Conservation (phyloP, 2,329 filamentous ascomycete species). For the Xylariaceae sp. region DNA sequence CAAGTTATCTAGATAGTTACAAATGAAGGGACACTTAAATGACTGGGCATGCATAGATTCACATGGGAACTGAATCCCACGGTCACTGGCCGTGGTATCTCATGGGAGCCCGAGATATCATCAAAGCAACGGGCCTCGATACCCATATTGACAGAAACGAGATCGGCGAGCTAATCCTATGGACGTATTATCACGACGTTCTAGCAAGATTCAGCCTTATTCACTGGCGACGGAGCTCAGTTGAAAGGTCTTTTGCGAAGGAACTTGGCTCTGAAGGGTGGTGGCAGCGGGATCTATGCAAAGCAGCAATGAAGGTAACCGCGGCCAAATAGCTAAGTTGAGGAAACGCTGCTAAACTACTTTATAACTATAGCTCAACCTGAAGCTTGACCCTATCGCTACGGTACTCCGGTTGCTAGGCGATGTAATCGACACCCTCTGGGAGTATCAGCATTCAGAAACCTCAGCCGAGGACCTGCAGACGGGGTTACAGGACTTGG, state of each 20-base stretch:
- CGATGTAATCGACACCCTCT: slow-evolving; percentile 10
- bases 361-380: slow-evolving; percentile 10
- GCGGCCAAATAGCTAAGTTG: neutral
- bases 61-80: slow-evolving; percentile 16
- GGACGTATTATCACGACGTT: slow-evolving; percentile 22
- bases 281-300: slow-evolving; percentile 23
- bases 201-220: slow-evolving; percentile 19
- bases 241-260: neutral
- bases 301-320: slow-evolving; percentile 12
- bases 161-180: slow-evolving; percentile 17
- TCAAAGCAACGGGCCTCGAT: slow-evolving; percentile 9
- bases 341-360: neutral
- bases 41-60: slow-evolving; percentile 11
- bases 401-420: slow-evolving; percentile 16
- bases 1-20: neutral
- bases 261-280: slow-evolving; percentile 10
- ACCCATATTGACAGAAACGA: slow-evolving; percentile 3
- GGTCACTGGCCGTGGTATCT: slow-evolving; percentile 25
- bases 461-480: neutral
- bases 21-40: neutral
- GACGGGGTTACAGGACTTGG: slow-evolving; percentile 7
- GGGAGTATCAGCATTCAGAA: neutral
- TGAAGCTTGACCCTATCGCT: slow-evolving; percentile 8
- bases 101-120: slow-evolving; percentile 18
- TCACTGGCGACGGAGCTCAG: slow-evolving; percentile 18